Evolutionary conservation across 1,139 yeast genomes (phyloP), one percentile per base, ranked within the genome.

Genomic region (Wickerhamomyces sp.): DNA sequence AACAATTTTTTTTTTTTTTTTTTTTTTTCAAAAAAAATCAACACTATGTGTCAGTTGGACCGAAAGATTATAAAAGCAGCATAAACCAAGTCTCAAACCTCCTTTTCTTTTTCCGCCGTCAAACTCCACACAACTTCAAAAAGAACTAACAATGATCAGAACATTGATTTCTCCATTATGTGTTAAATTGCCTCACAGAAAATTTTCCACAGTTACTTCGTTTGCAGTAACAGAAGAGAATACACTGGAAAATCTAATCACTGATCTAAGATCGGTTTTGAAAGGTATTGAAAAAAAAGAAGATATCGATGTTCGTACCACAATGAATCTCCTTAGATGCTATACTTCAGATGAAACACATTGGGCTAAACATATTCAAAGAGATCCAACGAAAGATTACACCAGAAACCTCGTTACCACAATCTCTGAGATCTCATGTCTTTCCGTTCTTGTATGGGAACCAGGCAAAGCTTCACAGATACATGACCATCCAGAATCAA

Each of bases 401-500:
- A 68, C 79, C 15, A 57, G 80, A 38, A 75, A 75, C 44, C 76
- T 78, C 1, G 64, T 75, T 19, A 62, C 66, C 28, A 62, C 72
- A 46, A 64, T 72, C 39, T 70, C 72, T 41, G 69, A 70, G 5
- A 70, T 72, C 50, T 78, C 78, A 28, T 72, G 72, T 46, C 54
- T 75, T 35, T 58, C 74, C 30, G 54, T 75, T 5, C 51, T 75
- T 20, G 78, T 74, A 13, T 75, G 82, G 82, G 62, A 66, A 30
- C 79, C 80, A 0, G 72, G 72, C 5, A 64, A 65, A 47, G 53
- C 68, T 11, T 70, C 77, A 26, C 71, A 72, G 16, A 71, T 75
- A 33, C 82, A 75, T 49, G 75, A 72, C 53, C 82, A 75, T 45
- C 78, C 80, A 17, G 61, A 66, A 26, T 79, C 80, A 10, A 79